A percentile compares a stretch with the other conserved stretches of the same genome.
These are phyloP conservation scores for Colletotrichum godetiae DNA, from an alignment of 2,329 filamentous ascomycete genomes.

Conservation along the genomic window DNA sequence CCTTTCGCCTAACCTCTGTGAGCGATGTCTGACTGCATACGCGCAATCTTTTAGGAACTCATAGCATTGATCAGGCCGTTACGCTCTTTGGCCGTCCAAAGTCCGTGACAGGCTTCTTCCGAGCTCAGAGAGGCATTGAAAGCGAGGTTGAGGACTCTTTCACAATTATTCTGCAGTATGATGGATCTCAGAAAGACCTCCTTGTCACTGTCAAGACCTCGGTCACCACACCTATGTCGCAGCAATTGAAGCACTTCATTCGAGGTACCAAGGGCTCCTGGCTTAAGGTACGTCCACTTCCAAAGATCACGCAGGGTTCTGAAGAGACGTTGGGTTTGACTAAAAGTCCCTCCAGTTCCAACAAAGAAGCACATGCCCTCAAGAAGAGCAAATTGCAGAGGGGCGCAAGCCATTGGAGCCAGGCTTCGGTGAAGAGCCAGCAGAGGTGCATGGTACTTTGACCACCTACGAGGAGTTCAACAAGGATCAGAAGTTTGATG, in stretches of 20 bases:
- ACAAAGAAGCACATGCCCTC: constrained; percentile 45
- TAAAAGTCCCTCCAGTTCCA: constrained; percentile 22
- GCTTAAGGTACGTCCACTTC: constrained; percentile 46
- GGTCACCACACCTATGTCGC: constrained; percentile 67
- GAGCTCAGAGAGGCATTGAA: constrained; percentile 60
- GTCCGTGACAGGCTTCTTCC: constrained; percentile 67
- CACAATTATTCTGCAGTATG: constrained; percentile 71
- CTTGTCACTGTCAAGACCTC: constrained; percentile 70
- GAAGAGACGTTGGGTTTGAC: background rate
- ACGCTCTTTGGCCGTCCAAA: constrained; percentile 67
- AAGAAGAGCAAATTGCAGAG: constrained; percentile 47
- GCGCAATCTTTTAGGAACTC: constrained; percentile 55
- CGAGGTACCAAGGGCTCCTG: constrained; percentile 67
- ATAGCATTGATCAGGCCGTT: constrained; percentile 72
- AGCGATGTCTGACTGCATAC: background rate
- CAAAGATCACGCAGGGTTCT: background rate
- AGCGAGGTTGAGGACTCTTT: constrained; percentile 56
- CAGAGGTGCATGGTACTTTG: constrained; percentile 43
- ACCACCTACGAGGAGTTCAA: constrained; percentile 50
- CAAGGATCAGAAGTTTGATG: constrained; percentile 44
- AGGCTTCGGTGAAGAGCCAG: constrained; percentile 48
- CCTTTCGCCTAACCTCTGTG: too few relatives aligned
- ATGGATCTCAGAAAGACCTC: constrained; percentile 52
- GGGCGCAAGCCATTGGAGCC: constrained; percentile 42
- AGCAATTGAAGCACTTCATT: constrained; percentile 72